Evolutionary conservation across 2,329 filamentous ascomycete genomes (phyloP).

Genomic region (Aureobasidium mangrovei): DNA sequence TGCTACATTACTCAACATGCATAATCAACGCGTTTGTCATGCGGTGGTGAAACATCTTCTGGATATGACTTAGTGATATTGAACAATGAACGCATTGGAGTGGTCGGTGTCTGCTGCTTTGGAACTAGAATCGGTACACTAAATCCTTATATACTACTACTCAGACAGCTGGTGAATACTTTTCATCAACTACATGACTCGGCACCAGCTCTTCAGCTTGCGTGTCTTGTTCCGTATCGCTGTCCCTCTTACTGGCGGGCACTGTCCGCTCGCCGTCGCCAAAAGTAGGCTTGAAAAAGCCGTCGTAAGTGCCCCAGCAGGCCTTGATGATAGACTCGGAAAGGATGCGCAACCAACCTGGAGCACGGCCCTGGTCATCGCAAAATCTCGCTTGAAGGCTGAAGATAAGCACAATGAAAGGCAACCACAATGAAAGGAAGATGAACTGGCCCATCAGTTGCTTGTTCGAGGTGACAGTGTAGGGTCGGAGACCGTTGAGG

Average conservation of each 20-base stretch:
- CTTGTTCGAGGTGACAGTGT: constrained; percentile 55
- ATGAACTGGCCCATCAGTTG: constrained; percentile 59
- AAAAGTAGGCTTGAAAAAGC: constrained; percentile 56
- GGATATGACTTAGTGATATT: too few relatives aligned
- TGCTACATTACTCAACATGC: background rate
- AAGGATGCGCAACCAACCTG: constrained; percentile 54
- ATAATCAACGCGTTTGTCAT: too few relatives aligned
- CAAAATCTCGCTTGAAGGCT: constrained; percentile 43
- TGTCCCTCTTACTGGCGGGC: constrained; percentile 20
- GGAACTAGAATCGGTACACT: too few relatives aligned
- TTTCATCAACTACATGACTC: too few relatives aligned
- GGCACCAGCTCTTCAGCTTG: too few relatives aligned
- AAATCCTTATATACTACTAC: too few relatives aligned
- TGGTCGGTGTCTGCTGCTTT: too few relatives aligned
- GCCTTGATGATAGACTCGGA: constrained; percentile 46
- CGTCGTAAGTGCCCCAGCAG: constrained; percentile 59
- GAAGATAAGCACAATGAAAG: constrained; percentile 49
- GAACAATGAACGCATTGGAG: too few relatives aligned
- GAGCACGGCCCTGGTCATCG: constrained; percentile 58
- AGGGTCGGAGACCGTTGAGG: constrained; percentile 59
- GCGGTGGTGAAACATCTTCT: too few relatives aligned
- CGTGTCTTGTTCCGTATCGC: background rate
- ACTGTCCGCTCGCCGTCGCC: constrained; percentile 74
- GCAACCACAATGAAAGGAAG: constrained; percentile 52
- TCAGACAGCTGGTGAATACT: too few relatives aligned